Base-by-base conservation (phyloP, 441 rosid genomes). In the Melastoma candidum region DNA sequence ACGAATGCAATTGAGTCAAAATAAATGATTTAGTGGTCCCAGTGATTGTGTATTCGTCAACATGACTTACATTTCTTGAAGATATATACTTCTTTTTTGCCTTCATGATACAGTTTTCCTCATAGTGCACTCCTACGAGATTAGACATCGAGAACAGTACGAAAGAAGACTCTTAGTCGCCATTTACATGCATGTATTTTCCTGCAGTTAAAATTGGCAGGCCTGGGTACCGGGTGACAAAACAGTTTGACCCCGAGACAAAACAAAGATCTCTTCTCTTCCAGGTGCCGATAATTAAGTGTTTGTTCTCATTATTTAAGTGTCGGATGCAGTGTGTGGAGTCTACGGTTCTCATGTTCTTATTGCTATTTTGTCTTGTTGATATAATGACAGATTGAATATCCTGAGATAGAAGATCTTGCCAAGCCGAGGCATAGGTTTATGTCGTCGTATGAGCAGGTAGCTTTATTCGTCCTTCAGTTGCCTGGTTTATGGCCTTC, bases 371-470 rank as follows among this genome's bases (percentile, higher is more conserved):
- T 27, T 64, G 45, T 2, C 26, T 22, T 62, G 43, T 39, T 45
- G 22, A 39, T 54, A 10, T 6, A 13, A 12, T 56, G 46, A 50
- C 71, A 90, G 96, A 92, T 92, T 63, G 98, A 92, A 56, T 92
- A 92, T 77, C 96, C 96, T 52, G 98, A 92, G 71, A 92, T 92
- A 64, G 98, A 85, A 68, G 98, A 88, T 66, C 78, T 80, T 57
- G 43, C 78, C 14, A 92, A 77, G 74, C 98, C 96, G 14, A 79
- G 93, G 61, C 95, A 88, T 55, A 86, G 96, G 47, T 86, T 92
- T 65, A 88, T 92, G 98, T 87, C 98, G 46, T 80, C 98, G 48
- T 83, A 62, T 71, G 95, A 92, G 78, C 96, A 90, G 96, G 97
- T 83, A 57, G 8, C 56, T 27, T 51, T 32, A 9, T 26, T 39